Evolutionary conservation across 306 rosid genomes (phyloP).

Genomic region (Acacia acuminata): DNA sequence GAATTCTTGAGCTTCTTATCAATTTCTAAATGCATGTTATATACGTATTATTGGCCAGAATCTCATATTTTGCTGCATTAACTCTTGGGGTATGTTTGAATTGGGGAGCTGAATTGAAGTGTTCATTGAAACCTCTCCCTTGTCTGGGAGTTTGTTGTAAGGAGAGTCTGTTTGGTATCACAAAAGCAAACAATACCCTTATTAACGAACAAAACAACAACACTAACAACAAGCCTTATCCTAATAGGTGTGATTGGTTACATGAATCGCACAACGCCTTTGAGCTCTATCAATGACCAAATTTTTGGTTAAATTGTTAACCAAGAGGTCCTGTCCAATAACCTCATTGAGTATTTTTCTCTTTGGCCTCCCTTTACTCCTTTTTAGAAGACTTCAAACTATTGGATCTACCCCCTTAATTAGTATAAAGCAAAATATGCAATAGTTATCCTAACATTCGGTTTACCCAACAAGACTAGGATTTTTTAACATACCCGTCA

Average conservation of each 20-base stretch:
- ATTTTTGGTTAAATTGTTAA: too few species aligned
- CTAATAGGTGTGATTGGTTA: too few species aligned
- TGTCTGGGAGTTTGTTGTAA: background rate
- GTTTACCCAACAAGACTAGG: background rate
- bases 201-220: background rate
- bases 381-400: too few species aligned
- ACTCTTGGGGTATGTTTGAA: background rate
- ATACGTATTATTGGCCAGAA: background rate
- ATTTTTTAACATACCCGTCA: background rate
- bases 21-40: constrained; percentile 25
- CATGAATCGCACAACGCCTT: too few species aligned
- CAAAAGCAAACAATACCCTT: background rate
- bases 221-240: too few species aligned
- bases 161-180: background rate
- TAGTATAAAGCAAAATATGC: background rate
- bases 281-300: too few species aligned
- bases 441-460: background rate
- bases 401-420: too few species aligned
- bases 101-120: background rate
- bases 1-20: background rate
- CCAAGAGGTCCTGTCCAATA: too few species aligned
- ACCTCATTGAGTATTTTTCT: too few species aligned
- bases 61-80: constrained; percentile 10
- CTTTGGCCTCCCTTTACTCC: too few species aligned
- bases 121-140: background rate